phyloP scores from a whole-genome alignment of 78 protist species.

The Dictyostelium discoideum region DNA sequence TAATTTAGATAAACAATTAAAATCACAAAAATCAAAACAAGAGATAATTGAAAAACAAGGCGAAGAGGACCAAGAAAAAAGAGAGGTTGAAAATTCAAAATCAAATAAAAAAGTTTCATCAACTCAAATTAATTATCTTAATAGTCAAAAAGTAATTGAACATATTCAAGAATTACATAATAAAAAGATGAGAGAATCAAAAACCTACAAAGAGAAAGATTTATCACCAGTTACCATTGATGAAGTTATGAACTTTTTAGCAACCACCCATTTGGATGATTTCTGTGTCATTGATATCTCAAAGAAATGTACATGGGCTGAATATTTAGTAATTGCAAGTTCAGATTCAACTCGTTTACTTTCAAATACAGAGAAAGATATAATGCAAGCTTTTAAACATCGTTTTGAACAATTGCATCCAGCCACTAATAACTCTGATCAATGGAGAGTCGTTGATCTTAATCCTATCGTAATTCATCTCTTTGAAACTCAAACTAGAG shows the following conservation, averaged over 20 bases:
- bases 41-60: not conserved
- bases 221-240: conserved; percentile 2
- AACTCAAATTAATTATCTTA: not conserved
- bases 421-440: conserved; percentile 14
- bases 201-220: not conserved
- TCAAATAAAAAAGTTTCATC: not conserved
- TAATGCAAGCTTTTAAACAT: not conserved
- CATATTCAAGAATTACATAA: no score
- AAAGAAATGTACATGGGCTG: conserved; percentile 39
- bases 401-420: not conserved
- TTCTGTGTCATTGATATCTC: conserved; percentile 37
- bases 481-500: conserved; percentile 59
- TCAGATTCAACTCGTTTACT: conserved; percentile 54
- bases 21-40: not conserved
- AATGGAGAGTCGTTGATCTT: conserved; percentile 44
- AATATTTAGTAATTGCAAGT: conserved; percentile 52
- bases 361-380: conserved; percentile 40
- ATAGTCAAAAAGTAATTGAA: not conserved
- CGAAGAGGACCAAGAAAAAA: not conserved
- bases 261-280: conserved; percentile 56
- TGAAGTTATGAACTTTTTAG: conserved; percentile 40
- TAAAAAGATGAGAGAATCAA: not conserved
- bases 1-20: no score
- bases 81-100: not conserved
- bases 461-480: conserved; percentile 33